Base-by-base conservation (phyloP, 2,329 filamentous ascomycete genomes). In the Colletotrichum kahawae region DNA sequence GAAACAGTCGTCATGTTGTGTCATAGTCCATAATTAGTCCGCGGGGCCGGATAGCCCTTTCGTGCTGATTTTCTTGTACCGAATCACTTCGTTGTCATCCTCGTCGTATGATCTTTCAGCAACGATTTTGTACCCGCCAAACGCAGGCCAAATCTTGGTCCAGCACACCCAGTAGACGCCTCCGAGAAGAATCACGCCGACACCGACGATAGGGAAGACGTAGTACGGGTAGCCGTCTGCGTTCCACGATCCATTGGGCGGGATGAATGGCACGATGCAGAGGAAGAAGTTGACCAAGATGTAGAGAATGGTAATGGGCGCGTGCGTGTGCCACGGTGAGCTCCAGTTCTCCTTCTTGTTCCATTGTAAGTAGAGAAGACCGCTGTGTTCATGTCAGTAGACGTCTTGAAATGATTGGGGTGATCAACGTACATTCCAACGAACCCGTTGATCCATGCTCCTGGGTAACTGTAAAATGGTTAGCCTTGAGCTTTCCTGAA, bases 211-310 rank as follows among this genome's bases (percentile, higher is more conserved):
- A 0, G 90, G 89, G 77, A 90, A 90, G 0, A 90, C 82, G 72
- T 89, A 92, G 82, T 91, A 91, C 2, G 89, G 88, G 54, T 91
- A 91, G 0, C 87, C 87, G 14, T 88, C 85, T 1, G 85, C 85
- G 66, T 86, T 84, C 83, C 85, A 87, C 77, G 83, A 85, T 2
- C 84, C 86, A 38, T 84, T 84, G 0, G 89, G 90, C 2, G 90
- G 89, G 59, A 92, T 86, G 70, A 92, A 91, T 0, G 90, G 90
- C 1, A 90, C 88, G 0, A 90, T 48, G 3, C 86, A 86, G 10
- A 91, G 84, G 76, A 90, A 90, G 31, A 88, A 79, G 77, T 91
- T 91, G 77, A 85, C 83, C 6, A 90, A 79, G 2, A 90, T 79
- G 77, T 88, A 91, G 24, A 90, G 71, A 2, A 90, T 65, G 1